These are phyloP conservation scores for Botrytis aclada DNA, from an alignment of 2,329 filamentous ascomycete genomes.

Conservation along the genomic window DNA sequence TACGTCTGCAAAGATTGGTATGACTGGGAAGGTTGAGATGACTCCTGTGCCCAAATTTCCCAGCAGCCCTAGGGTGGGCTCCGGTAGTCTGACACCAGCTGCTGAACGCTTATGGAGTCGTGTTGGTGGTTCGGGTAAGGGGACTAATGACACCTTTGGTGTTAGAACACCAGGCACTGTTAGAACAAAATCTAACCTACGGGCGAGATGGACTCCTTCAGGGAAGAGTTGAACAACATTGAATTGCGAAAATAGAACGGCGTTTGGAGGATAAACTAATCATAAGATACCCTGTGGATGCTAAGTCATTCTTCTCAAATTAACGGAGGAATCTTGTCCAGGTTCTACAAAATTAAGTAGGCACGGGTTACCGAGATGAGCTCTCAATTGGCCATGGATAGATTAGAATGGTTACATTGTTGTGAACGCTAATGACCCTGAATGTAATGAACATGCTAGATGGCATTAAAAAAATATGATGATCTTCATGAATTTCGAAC, in stretches of 20 bases:
- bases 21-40: conserved; percentile 55
- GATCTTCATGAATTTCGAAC: no score
- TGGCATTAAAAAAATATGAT: neutral
- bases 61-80: conserved; percentile 56
- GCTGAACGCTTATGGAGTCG: conserved; percentile 65
- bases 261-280: neutral
- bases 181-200: conserved; percentile 32
- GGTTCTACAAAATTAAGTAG: neutral
- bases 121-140: conserved; percentile 46
- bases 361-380: neutral
- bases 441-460: neutral
- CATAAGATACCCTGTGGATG: conserved; percentile 10
- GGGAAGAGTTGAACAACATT: conserved; percentile 1
- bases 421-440: neutral
- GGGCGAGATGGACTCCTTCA: conserved; percentile 33
- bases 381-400: neutral
- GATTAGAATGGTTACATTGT: neutral
- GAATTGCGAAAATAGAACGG: neutral
- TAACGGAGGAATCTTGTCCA: neutral
- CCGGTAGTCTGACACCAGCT: conserved; percentile 66
- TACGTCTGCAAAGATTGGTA: conserved; percentile 55
- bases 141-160: conserved; percentile 32
- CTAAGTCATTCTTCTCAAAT: neutral
- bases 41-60: conserved; percentile 69
- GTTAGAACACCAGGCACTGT: conserved; percentile 32